phyloP scores from a whole-genome alignment of 2,329 filamentous ascomycete genomes.

The Fusarium abutilonis region DNA sequence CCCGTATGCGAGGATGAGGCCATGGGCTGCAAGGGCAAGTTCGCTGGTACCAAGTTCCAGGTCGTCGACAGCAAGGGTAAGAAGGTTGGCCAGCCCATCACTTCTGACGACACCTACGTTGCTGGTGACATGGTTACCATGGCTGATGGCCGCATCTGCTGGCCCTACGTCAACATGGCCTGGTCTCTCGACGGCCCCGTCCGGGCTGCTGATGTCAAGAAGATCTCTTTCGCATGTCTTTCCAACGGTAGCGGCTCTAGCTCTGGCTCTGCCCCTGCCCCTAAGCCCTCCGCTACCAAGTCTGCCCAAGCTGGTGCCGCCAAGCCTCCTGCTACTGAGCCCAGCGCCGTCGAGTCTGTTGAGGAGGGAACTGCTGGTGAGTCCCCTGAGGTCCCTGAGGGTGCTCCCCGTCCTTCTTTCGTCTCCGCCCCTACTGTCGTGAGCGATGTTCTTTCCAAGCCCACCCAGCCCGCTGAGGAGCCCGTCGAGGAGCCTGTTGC shows the following conservation, averaged over 20 bases:
- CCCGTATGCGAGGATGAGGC: conserved; percentile 65
- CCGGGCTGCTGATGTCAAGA: conserved; percentile 45
- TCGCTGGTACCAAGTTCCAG: conserved; percentile 69
- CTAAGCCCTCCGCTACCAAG: conserved; percentile 24
- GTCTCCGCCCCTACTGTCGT: conserved; percentile 23
- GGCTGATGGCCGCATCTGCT: conserved; percentile 67
- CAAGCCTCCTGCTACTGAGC: conserved; percentile 15
- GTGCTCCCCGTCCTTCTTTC: conserved; percentile 37
- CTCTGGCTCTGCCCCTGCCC: conserved; percentile 10
- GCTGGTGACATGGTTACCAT: conserved; percentile 71
- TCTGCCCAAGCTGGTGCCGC: conserved; percentile 4
- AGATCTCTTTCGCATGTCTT: conserved; percentile 65
- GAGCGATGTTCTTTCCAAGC: conserved; percentile 26
- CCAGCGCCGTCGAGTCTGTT: conserved; percentile 16
- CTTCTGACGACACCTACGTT: conserved; percentile 64
- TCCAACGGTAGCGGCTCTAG: conserved; percentile 27
- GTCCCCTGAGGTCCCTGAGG: conserved; percentile 14
- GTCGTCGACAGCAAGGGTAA: conserved; percentile 61
- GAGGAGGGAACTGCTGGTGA: conserved; percentile 16
- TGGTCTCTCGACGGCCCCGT: conserved; percentile 53
- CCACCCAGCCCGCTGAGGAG: background rate
- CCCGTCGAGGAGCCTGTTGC: background rate
- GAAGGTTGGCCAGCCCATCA: conserved; percentile 61
- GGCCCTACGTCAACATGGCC: conserved; percentile 67
- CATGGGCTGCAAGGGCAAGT: conserved; percentile 68